phyloP scores from a whole-genome alignment of 2,329 filamentous ascomycete species.

The Aureobasidium sp. region DNA sequence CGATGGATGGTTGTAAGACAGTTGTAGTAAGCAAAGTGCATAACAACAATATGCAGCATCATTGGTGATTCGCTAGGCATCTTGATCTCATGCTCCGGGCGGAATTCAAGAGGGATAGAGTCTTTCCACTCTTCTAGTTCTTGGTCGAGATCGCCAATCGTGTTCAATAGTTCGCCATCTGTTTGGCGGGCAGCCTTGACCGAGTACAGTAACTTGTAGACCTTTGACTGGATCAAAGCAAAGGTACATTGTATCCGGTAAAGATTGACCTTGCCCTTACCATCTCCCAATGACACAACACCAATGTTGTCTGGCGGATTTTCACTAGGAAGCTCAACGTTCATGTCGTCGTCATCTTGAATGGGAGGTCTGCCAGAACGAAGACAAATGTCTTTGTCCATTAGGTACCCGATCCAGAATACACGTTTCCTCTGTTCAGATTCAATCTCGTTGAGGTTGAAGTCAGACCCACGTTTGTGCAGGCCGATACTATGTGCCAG shows the following conservation, averaged over 20 bases:
- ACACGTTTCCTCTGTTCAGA: constrained; percentile 80
- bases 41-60: constrained; percentile 86
- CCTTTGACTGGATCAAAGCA: constrained; percentile 81
- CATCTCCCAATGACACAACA: constrained; percentile 82
- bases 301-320: constrained; percentile 88
- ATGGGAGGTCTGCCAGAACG: constrained; percentile 63
- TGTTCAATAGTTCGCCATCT: constrained; percentile 86
- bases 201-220: constrained; percentile 89
- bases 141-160: constrained; percentile 85
- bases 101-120: constrained; percentile 85
- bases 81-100: constrained; percentile 95
- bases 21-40: constrained; percentile 98
- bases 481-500: constrained; percentile 89
- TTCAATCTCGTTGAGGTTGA: constrained; percentile 87
- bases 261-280: constrained; percentile 87
- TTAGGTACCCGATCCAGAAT: constrained; percentile 68
- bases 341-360: constrained; percentile 79
- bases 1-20: constrained; percentile 95
- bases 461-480: constrained; percentile 85
- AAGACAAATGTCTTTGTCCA: constrained; percentile 66
- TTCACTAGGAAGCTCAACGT: constrained; percentile 86
- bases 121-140: constrained; percentile 92
- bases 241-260: constrained; percentile 92
- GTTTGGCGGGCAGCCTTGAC: constrained; percentile 87
- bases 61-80: constrained; percentile 74